These are phyloP conservation scores for Aureobasidium vineae DNA, from an alignment of 2,329 filamentous ascomycete genomes.

Conservation along the genomic window DNA sequence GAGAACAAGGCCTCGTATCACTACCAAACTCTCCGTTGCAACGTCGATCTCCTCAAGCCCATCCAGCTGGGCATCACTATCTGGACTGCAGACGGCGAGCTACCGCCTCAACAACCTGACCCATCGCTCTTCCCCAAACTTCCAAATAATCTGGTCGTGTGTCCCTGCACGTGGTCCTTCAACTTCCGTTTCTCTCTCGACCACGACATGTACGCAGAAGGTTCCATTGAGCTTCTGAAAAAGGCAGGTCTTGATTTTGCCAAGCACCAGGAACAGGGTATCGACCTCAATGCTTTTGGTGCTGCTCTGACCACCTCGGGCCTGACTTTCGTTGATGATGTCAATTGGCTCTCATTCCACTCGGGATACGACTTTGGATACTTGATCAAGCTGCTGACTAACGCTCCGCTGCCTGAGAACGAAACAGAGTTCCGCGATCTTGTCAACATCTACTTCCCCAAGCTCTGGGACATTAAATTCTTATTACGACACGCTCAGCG, in stretches of 20 bases:
- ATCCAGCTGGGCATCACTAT: constrained; percentile 95
- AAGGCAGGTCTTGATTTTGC: constrained; percentile 91
- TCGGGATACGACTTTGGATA: constrained; percentile 98
- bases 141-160: constrained; percentile 55
- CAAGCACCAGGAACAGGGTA: constrained; percentile 80
- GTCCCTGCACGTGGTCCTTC: constrained; percentile 96
- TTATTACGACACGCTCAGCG: constrained; percentile 83
- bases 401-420: constrained; percentile 78
- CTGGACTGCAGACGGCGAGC: constrained; percentile 86
- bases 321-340: constrained; percentile 79
- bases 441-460: constrained; percentile 90
- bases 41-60: constrained; percentile 95
- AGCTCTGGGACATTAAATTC: constrained; percentile 94
- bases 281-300: constrained; percentile 86
- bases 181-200: constrained; percentile 97
- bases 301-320: constrained; percentile 88
- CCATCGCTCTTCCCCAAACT: constrained; percentile 49
- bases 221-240: constrained; percentile 86
- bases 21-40: constrained; percentile 95
- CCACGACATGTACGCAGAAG: constrained; percentile 96
- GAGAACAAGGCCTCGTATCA: constrained; percentile 92
- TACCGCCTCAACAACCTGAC: constrained; percentile 68
- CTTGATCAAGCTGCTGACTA: constrained; percentile 87
- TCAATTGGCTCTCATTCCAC: constrained; percentile 97
- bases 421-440: constrained; percentile 86